Conservation (phyloP, 352 stramenopile genomes). For the Pythium diclinum region DNA sequence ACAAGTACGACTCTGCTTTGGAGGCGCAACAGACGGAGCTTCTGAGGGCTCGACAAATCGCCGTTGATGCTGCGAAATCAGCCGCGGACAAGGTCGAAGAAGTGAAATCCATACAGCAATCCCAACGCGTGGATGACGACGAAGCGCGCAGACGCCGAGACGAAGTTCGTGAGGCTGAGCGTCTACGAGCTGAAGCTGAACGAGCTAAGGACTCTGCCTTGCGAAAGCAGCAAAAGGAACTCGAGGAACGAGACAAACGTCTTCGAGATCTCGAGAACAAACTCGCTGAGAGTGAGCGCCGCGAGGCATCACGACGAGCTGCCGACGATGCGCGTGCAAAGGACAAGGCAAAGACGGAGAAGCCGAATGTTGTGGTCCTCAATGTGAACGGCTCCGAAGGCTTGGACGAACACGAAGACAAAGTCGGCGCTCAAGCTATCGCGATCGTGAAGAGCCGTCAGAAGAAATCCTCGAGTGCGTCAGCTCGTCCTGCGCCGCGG, state of each 20-base stretch:
- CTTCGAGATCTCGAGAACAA: constrained; percentile 45
- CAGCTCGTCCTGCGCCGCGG: background rate
- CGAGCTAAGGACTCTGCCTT: constrained; percentile 31
- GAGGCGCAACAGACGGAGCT: constrained; percentile 59
- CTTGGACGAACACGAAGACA: constrained; percentile 28
- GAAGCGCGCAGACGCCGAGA: constrained; percentile 25
- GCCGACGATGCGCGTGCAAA: constrained; percentile 10
- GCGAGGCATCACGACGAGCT: constrained; percentile 19
- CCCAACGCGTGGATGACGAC: constrained; percentile 43
- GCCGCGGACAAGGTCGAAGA: constrained; percentile 51
- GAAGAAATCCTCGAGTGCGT: constrained; percentile 2
- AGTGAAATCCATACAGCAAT: constrained; percentile 30
- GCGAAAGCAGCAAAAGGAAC: constrained; percentile 43
- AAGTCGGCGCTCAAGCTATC: constrained; percentile 25
- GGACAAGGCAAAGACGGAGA: constrained; percentile 17
- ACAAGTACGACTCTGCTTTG: constrained; percentile 65
- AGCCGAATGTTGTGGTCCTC: constrained; percentile 57
- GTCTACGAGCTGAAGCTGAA: constrained; percentile 38
- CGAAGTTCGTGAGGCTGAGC: constrained; percentile 21
- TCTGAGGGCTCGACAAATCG: constrained; percentile 42
- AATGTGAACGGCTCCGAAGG: constrained; percentile 49
- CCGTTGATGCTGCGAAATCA: constrained; percentile 42
- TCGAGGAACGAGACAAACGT: constrained; percentile 54
- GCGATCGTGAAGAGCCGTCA: constrained; percentile 21
- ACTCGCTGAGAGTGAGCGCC: constrained; percentile 45